Base-by-base conservation (phyloP, 257 asterid genomes). In the Ajuga chamaepitys region DNA sequence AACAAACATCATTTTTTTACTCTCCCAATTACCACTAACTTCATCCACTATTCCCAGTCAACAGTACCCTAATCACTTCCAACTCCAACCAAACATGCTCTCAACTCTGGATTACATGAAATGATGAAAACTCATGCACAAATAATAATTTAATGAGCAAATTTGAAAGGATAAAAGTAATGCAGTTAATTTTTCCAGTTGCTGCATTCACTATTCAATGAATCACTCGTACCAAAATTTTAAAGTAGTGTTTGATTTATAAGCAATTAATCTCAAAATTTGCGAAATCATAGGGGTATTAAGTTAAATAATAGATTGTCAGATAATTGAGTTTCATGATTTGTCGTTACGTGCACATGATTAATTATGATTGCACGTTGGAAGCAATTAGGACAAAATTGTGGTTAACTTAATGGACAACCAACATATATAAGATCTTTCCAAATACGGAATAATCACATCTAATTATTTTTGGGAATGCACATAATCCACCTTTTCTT, bases 331-430 rank as follows among this genome's bases (percentile, higher is more conserved):
- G 45, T 46, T 51, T 9, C 46, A 68, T 57, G 7, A 21, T 45
- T 13, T 58, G 60, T 58, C 41, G 3, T 42, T 67, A 44, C 46
- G 65, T 67, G 65, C 72, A 67, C 66, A 68, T 57, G 73, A 34
- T 62, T 30, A 34, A 34, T 62, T 30, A 34, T 58, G 21, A 35
- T 68, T n/a, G 50, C 73, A 68, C 66, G 66, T 68, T 58, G 73
- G 13, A 32, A 68, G 7, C 21, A 68, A 34, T 66, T 17, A 58
- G 6, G 67, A 68, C 73, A 68, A 68, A 46, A 22, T 46, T 34
- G 58, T 50, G 44, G 61, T 35, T 22, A 35, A 21, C 40, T 7
- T 18, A 56, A 21, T 45, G 40, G 51, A 58, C 73, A 68, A 58
- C 60, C 32, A 58, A 32, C 52, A 45, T n/a, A n/a, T n/a, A n/a